Conservation (phyloP, 345 rosid genomes). For the Syzygium aqueum region DNA sequence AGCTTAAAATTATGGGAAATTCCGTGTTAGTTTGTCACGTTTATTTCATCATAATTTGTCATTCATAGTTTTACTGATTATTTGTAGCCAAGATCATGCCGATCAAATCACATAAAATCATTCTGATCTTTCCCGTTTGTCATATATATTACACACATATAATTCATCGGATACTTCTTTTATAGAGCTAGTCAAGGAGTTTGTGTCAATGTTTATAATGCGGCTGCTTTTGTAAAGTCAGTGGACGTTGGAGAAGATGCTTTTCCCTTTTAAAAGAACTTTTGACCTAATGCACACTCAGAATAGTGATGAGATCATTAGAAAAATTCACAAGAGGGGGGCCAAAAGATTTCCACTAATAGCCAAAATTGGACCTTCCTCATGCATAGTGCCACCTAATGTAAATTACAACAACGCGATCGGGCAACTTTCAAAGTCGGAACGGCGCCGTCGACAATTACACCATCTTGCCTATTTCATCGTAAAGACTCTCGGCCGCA, state of each 20-base stretch:
- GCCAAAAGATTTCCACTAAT: background rate
- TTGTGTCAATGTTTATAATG: background rate
- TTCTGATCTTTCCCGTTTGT: background rate
- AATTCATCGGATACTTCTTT: background rate
- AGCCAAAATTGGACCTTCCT: background rate
- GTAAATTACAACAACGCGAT: background rate
- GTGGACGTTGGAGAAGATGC: background rate
- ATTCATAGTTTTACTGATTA: background rate
- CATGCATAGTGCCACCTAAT: background rate
- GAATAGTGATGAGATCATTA: background rate
- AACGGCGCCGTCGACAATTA: background rate
- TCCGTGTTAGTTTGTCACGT: rapidly evolving
- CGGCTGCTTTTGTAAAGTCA: background rate
- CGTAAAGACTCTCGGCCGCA: background rate
- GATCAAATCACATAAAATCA: background rate
- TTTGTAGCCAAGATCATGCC: background rate
- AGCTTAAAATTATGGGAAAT: background rate
- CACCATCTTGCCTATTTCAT: background rate
- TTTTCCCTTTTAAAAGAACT: background rate
- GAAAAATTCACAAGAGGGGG: background rate
- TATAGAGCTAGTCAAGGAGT: background rate
- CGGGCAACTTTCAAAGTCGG: background rate
- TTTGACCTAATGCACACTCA: background rate
- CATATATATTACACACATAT: background rate
- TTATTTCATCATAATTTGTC: background rate